Evolutionary conservation across 2,329 filamentous ascomycete species (phyloP), one percentile per base, ranked within the genome.

Genomic region (Beauveria varroae): DNA sequence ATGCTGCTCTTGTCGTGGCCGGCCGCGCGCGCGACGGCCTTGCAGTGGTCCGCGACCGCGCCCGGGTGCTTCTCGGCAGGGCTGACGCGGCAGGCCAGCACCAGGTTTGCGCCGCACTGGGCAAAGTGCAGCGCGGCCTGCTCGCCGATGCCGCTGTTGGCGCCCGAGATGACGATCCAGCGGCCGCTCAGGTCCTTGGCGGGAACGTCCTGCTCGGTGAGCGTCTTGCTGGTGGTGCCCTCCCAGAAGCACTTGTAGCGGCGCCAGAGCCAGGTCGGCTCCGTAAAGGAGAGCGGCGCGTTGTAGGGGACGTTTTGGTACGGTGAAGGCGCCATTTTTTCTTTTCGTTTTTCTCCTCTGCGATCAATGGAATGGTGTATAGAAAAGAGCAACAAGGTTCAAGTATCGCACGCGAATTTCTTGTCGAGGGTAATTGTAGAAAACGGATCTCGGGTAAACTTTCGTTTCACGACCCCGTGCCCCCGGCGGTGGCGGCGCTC

Each of bases 141-240:
- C 40, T 63, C 59, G 37, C 68, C 68, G 37, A 70, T 70, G 57
- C 68, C 68, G 60, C 66, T 70, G 66, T 66, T 63, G 58, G 58
- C 44, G 41, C 62, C 62, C n/a, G 57, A 50, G 53, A 63, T 62
- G 37, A 63, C 9, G 51, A 65, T 61, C 64, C 65, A 66, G 28
- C 63, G 61, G 6, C 64, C 64, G 37, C 49, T 18, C 14, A 64
- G 52, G 50, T 65, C 41, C 16, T 28, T 60, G 41, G 26, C 22
- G 0, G 63, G 63, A 1, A 65, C 63, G 28, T 62, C 61, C 1
- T 22, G 20, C 26, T 62, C 55, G 6, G 53, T 50, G n/a, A 63
- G 1, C 16, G 26, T 57, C 54, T 47, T 63, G 57, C 46, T 58
- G 44, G 34, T 44, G 22, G 43, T 61, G 53, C 62, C 62, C 24